phyloP scores from a whole-genome alignment of 441 rosid species.

The Aquilaria agallochum region DNA sequence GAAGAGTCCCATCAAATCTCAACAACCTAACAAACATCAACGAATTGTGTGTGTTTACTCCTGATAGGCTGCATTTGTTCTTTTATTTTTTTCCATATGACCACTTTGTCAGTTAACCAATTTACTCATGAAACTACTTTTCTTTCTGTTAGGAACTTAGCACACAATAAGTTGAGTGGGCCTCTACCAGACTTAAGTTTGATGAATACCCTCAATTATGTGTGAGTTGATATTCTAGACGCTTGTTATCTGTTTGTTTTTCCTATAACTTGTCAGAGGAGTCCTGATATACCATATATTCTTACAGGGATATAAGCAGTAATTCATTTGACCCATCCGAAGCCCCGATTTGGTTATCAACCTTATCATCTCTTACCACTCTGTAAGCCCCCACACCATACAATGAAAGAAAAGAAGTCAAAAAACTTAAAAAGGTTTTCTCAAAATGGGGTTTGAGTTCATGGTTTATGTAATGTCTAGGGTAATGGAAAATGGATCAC shows the following conservation, averaged over 20 bases:
- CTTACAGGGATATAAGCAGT: conserved; percentile 83
- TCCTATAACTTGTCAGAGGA: not conserved
- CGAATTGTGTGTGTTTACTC: conserved; percentile 59
- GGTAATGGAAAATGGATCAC: conserved; percentile 73
- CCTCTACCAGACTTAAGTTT: conserved; percentile 71
- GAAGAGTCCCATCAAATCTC: conserved; percentile 63
- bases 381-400: conserved; percentile 49
- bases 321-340: conserved; percentile 71
- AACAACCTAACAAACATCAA: conserved; percentile 67
- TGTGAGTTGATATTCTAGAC: conserved; percentile 43
- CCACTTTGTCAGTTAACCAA: conserved; percentile 2
- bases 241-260: conserved; percentile 8
- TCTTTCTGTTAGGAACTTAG: conserved; percentile 61
- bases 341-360: conserved; percentile 85
- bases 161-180: conserved; percentile 70
- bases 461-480: conserved; percentile 28
- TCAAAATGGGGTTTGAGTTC: not conserved
- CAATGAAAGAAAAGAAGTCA: not conserved
- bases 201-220: conserved; percentile 68
- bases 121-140: conserved; percentile 1
- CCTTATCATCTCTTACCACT: conserved; percentile 75
- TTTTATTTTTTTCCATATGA: conserved; percentile 9
- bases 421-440: conserved; percentile 5
- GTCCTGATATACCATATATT: conserved; percentile 9
- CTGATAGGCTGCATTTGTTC: not conserved